Evolutionary conservation across 768 basidiomycete species (phyloP).

Genomic region (Ephemerocybe angulata): DNA sequence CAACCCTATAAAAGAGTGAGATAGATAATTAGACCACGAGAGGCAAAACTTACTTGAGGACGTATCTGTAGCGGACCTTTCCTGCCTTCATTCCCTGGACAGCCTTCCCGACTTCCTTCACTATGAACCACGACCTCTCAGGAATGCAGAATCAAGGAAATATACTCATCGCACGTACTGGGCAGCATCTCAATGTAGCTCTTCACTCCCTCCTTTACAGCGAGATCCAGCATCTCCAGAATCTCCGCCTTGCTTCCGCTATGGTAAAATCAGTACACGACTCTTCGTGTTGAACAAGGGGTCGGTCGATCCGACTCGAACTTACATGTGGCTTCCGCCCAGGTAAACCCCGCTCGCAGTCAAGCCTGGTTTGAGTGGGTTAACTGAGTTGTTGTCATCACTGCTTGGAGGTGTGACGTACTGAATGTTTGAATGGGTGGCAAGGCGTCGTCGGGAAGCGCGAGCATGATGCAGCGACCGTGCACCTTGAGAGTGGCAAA

Average conservation of each 20-base stretch:
- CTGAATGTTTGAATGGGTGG: conserved; percentile 32
- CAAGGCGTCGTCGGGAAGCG: conserved; percentile 48
- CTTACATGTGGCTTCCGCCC: conserved; percentile 30
- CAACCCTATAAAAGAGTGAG: background rate
- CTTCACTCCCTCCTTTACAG: conserved; percentile 49
- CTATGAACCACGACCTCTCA: conserved; percentile 10
- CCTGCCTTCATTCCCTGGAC: conserved; percentile 45
- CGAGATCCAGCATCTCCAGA: conserved; percentile 57
- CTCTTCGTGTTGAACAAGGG: conserved; percentile 21
- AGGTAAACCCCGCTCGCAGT: conserved; percentile 22
- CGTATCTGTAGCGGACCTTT: conserved; percentile 52
- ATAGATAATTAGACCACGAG: no score
- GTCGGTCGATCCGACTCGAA: background rate
- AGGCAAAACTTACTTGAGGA: conserved; percentile 35
- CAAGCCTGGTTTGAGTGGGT: no score
- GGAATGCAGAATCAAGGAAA: background rate
- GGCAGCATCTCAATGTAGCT: conserved; percentile 45
- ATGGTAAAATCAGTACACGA: no score
- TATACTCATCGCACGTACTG: conserved; percentile 28
- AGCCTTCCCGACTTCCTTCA: conserved; percentile 46
- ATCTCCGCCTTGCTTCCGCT: conserved; percentile 59
- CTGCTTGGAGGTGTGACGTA: conserved; percentile 12
- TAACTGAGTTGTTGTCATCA: no score
- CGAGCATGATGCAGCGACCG: conserved; percentile 55
- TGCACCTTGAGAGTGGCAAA: conserved; percentile 47